Conservation (phyloP, 2,329 filamentous ascomycete genomes). For the Scytalidium sp. region DNA sequence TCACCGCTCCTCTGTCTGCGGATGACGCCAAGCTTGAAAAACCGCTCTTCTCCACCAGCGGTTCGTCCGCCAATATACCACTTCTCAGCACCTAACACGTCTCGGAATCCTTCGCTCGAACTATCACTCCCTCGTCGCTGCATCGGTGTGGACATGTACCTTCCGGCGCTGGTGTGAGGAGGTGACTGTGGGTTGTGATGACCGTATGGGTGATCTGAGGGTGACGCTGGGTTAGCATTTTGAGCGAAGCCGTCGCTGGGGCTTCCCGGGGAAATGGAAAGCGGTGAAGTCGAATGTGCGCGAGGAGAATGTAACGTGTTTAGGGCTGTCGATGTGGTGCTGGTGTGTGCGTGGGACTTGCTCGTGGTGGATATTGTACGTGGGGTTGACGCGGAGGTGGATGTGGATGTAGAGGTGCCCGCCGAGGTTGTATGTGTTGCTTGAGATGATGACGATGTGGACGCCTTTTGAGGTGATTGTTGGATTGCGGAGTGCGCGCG, state of each 20-base stretch:
- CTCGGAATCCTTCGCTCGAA: conserved; percentile 72
- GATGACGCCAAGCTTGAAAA: conserved; percentile 78
- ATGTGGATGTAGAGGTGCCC: conserved; percentile 4
- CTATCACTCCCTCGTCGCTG: conserved; percentile 64
- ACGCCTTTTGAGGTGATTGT: conserved; percentile 14
- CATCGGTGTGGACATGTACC: not conserved
- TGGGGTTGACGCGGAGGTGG: conserved; percentile 21
- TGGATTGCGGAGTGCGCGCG: conserved; percentile 25
- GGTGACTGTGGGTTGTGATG: not conserved
- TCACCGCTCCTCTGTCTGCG: conserved; percentile 71
- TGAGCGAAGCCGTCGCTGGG: not conserved
- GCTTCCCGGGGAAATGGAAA: conserved; percentile 17
- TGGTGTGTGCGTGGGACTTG: conserved; percentile 13
- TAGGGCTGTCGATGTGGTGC: conserved; percentile 23
- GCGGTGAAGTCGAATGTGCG: conserved; percentile 21
- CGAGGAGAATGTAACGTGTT: conserved; percentile 24
- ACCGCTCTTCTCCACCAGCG: conserved; percentile 73
- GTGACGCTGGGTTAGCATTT: not conserved
- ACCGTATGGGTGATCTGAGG: not conserved
- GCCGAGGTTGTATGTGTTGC: conserved; percentile 9
- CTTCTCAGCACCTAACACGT: conserved; percentile 69
- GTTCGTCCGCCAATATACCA: conserved; percentile 81
- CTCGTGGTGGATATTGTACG: conserved; percentile 23
- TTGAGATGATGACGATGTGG: conserved; percentile 13
- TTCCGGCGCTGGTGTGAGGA: not conserved